A percentile compares a stretch with the other conserved stretches of the same genome.
These are phyloP conservation scores for Penicillium sp. DNA, from an alignment of 2,329 filamentous ascomycete genomes.

Conservation along the genomic window DNA sequence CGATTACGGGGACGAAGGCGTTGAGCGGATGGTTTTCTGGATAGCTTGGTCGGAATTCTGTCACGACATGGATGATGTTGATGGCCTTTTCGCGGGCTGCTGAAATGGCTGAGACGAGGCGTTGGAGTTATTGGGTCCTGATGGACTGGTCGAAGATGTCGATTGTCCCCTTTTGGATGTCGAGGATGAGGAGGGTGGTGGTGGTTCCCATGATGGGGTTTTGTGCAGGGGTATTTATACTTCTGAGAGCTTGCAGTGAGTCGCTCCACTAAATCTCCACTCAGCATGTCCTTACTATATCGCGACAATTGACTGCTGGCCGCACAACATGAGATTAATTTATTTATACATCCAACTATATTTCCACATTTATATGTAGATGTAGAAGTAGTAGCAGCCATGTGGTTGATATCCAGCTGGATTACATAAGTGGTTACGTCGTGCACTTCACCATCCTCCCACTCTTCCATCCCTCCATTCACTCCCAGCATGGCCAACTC, in stretches of 20 bases:
- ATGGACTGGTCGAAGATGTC: constrained; percentile 19
- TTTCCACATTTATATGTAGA: too few species aligned
- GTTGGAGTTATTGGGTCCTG: constrained; percentile 29
- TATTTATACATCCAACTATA: too few species aligned
- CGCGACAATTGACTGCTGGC: too few species aligned
- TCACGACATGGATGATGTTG: constrained; percentile 39
- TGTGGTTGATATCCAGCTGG: neutral
- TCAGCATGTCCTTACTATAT: too few species aligned
- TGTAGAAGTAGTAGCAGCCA: too few species aligned
- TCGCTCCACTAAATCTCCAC: too few species aligned
- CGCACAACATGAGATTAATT: too few species aligned
- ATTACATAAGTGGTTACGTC: neutral
- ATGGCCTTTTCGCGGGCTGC: constrained; percentile 32
- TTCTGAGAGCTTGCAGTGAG: too few species aligned
- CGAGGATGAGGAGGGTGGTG: constrained; percentile 41
- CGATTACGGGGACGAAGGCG: constrained; percentile 21
- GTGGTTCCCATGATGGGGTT: constrained; percentile 28
- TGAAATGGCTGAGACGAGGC: constrained; percentile 21
- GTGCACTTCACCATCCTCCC: neutral
- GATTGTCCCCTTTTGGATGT: constrained; percentile 39
- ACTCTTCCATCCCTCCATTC: neutral
- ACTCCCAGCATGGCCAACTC: constrained; percentile 5
- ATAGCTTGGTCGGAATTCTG: constrained; percentile 37
- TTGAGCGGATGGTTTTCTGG: constrained; percentile 36
- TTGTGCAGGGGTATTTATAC: too few species aligned